A percentile compares a stretch with the other conserved stretches of the same genome.
Conservation (phyloP, 306 rosid genomes). For the Prunus persica region DNA sequence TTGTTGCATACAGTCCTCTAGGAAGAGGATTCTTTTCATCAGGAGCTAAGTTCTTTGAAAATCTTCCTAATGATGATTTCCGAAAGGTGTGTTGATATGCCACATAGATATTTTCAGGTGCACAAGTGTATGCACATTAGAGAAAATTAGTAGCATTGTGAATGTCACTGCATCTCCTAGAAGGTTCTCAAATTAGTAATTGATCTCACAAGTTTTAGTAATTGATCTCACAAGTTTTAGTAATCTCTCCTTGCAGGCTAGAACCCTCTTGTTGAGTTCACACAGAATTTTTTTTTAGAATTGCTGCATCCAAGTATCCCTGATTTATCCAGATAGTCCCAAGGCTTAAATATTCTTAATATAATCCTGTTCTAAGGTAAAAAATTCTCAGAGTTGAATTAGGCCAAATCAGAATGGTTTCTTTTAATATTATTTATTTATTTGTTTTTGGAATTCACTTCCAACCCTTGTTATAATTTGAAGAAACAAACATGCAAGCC, state of each 20-base stretch:
- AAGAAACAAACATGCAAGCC: too few relatives aligned
- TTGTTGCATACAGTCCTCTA: constrained; percentile 66
- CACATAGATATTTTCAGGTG: neutral
- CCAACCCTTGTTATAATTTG: too few relatives aligned
- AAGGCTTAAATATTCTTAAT: neutral
- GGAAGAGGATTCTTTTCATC: constrained; percentile 64
- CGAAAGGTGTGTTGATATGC: constrained; percentile 43
- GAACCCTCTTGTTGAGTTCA: neutral
- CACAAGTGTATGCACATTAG: neutral
- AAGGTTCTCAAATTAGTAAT: neutral
- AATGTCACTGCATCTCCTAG: neutral
- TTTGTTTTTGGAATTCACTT: too few relatives aligned
- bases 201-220: neutral
- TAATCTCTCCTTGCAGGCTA: neutral
- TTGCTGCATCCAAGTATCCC: neutral
- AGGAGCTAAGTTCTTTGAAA: constrained; percentile 40
- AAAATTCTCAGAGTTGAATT: neutral
- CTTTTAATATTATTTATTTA: too few relatives aligned
- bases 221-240: neutral
- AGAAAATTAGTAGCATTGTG: neutral
- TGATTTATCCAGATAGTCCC: neutral
- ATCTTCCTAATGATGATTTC: constrained; percentile 28
- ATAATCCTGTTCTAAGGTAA: neutral
- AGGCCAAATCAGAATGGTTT: neutral
- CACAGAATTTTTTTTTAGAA: neutral